Evolutionary conservation across 2,329 filamentous ascomycete species (phyloP), one percentile per base, ranked within the genome.

Genomic region (Trichoderma citrinoviride): DNA sequence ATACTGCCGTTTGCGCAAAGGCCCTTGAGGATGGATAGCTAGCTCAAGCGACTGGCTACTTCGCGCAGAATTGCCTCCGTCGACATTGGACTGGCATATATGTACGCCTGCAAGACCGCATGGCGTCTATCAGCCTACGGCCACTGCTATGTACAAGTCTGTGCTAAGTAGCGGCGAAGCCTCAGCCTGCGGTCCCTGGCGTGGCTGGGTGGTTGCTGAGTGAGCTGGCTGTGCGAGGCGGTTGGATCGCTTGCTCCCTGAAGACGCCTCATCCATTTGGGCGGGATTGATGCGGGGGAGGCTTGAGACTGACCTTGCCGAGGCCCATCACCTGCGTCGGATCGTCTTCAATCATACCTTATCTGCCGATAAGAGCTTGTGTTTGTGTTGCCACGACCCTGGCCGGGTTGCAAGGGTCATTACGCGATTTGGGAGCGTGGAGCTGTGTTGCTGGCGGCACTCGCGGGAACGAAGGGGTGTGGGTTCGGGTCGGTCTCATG

Each of bases 221-320:
- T 33, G 41, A 61, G 43, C 54, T 64, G 44, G 52, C 47, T 54
- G 40, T 27, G 63, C 49, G 23, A 62, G 23, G 43, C 43, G 57
- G 57, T 65, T 65, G 64, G 64, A 62, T 62, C 64, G 64, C 64
- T 62, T 65, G 50, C 57, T 29, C 41, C 17, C 41, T 23, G 12
- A 60, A 50, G 63, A 62, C 25, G 64, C 64, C 50, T 62, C 61
- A 40, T 62, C 58, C 57, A 49, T 46, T 47, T 54, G 27, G 64
- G 29, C 49, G 57, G 64, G 49, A 46, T 53, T 46, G 57, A 65
- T 65, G 64, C 64, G 64, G 64, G 63, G 64, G 57, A 65, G 64
- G 64, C 49, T 55, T 62, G 23, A 62, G 43, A 47, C 21, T 65
- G 49, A 33, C 58, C 64, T 54, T 65, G 57, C 57, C 57, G 54